Evolutionary conservation across 352 stramenopile species (phyloP).

Genomic region (Globisporangium nodosum): DNA sequence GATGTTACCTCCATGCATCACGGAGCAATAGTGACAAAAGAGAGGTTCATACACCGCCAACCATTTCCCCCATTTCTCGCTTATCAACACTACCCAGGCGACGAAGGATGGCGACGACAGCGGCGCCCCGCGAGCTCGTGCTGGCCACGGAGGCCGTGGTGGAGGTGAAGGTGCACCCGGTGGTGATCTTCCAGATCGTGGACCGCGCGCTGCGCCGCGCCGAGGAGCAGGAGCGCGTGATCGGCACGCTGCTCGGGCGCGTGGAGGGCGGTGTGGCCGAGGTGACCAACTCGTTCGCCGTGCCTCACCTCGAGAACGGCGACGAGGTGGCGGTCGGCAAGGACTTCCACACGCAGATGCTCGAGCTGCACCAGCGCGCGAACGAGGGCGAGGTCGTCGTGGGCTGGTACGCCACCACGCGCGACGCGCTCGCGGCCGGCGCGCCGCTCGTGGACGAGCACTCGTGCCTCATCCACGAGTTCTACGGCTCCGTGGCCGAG

Average conservation of each 20-base stretch:
- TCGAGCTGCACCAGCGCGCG: conserved; percentile 92
- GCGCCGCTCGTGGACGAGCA: conserved; percentile 89
- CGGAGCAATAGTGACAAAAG: too few species aligned
- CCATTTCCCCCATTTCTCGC: too few species aligned
- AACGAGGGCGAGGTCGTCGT: conserved; percentile 95
- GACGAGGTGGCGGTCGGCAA: conserved; percentile 97
- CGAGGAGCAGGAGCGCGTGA: conserved; percentile 93
- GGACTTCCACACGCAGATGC: conserved; percentile 98
- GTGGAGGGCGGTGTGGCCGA: conserved; percentile 84
- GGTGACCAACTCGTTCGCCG: conserved; percentile 95
- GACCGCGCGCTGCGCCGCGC: conserved; percentile 94
- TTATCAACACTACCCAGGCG: conserved; percentile 5
- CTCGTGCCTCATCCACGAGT: conserved; percentile 97
- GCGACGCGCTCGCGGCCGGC: conserved; percentile 20
- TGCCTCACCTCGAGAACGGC: conserved; percentile 94
- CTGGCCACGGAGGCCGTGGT: conserved; percentile 78
- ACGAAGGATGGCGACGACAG: conserved; percentile 16
- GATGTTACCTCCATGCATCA: too few species aligned
- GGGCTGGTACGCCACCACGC: conserved; percentile 94
- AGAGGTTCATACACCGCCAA: too few species aligned
- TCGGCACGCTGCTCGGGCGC: conserved; percentile 95
- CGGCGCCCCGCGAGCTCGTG: conserved; percentile 25
- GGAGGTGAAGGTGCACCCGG: conserved; percentile 89
- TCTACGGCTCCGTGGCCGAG: conserved; percentile 94
- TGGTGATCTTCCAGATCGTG: conserved; percentile 96